These are phyloP conservation scores for Aspergillus novoparasiticus DNA, from an alignment of 2,329 filamentous ascomycete species.

Conservation along the genomic window DNA sequence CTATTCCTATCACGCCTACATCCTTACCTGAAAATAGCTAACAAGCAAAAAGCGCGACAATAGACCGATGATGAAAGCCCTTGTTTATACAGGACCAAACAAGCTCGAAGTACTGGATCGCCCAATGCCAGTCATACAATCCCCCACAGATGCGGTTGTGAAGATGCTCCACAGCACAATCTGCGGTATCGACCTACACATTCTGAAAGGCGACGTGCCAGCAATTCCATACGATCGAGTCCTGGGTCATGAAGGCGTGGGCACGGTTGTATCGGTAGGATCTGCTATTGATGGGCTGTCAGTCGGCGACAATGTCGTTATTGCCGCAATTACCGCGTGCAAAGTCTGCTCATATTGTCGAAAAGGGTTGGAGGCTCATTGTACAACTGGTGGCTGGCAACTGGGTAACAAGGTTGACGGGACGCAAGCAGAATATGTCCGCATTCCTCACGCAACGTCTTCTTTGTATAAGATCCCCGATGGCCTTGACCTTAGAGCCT, in stretches of 20 bases:
- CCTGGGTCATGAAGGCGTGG: conserved; percentile 59
- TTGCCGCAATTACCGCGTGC: conserved; percentile 56
- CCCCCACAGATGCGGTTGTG: conserved; percentile 53
- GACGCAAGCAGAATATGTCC: conserved; percentile 60
- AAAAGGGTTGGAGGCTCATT: conserved; percentile 55
- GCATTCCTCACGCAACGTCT: conserved; percentile 54
- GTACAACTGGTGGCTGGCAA: conserved; percentile 57
- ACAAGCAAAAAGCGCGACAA: background rate
- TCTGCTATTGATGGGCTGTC: conserved; percentile 49
- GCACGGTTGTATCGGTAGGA: conserved; percentile 51
- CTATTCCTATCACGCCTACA: background rate
- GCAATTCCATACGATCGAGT: conserved; percentile 50
- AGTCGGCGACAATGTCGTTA: conserved; percentile 55
- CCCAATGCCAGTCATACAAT: conserved; percentile 43
- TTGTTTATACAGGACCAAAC: conserved; percentile 45
- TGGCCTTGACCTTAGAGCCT: conserved; percentile 44
- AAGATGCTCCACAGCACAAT: conserved; percentile 53
- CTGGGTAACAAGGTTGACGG: conserved; percentile 58
- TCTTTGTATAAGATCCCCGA: conserved; percentile 51
- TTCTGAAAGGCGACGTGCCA: conserved; percentile 57
- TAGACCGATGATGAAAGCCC: conserved; percentile 46
- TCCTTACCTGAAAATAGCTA: background rate
- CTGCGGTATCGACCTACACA: conserved; percentile 60
- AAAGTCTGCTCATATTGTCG: conserved; percentile 56
- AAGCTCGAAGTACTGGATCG: conserved; percentile 44